Evolutionary conservation across 441 rosid species (phyloP).

Genomic region (Brassica hybrid): DNA sequence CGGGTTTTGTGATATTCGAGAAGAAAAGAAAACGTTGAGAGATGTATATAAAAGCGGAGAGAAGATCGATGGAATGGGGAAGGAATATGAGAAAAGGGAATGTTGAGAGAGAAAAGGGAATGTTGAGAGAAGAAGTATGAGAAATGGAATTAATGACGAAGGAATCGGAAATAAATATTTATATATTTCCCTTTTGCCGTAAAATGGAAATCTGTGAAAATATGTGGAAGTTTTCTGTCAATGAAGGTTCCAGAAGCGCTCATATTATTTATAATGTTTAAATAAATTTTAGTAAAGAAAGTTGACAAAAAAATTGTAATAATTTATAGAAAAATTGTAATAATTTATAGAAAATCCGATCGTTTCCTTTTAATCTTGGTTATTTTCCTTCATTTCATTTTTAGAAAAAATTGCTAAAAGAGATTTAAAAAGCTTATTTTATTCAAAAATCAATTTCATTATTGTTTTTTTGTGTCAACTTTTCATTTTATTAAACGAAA

Average conservation of each 20-base stretch:
- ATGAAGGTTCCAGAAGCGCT: conserved; percentile 25
- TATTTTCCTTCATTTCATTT: too few relatives aligned
- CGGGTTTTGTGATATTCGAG: background rate
- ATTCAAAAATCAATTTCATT: too few relatives aligned
- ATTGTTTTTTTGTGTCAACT: too few relatives aligned
- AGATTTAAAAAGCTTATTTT: too few relatives aligned
- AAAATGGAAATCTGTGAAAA: conserved; percentile 8
- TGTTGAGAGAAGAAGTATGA: background rate
- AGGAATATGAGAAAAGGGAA: conserved; percentile 12
- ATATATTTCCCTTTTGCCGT: background rate
- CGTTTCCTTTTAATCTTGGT: too few relatives aligned
- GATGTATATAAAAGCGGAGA: conserved; percentile 15
- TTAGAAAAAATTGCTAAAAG: too few relatives aligned
- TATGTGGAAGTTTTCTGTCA: background rate
- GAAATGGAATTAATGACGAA: conserved; percentile 5
- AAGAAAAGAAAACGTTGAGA: background rate
- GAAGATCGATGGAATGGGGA: conserved; percentile 1
- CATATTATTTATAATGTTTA: background rate
- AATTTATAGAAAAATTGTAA: too few relatives aligned
- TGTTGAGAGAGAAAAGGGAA: conserved; percentile 21
- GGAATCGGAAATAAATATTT: conserved; percentile 5
- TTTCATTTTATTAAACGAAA: too few relatives aligned
- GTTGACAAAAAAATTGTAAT: background rate
- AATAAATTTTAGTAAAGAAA: background rate
- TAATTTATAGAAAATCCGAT: too few relatives aligned